phyloP scores from a whole-genome alignment of 352 stramenopile species.

The Pelagophyceae sp. region DNA sequence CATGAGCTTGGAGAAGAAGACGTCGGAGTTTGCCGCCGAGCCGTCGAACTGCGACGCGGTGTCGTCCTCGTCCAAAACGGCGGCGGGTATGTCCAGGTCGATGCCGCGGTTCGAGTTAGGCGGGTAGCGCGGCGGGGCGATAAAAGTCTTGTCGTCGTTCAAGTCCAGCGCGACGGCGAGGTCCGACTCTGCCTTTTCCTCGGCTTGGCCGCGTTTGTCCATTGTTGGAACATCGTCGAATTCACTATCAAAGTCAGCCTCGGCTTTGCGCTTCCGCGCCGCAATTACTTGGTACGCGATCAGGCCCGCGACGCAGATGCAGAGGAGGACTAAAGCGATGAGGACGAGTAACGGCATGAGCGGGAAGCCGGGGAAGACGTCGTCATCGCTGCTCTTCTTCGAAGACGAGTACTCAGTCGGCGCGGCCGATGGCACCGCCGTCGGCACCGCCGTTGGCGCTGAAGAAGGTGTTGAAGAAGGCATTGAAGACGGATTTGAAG shows the following conservation, averaged over 20 bases:
- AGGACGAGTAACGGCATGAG: not conserved
- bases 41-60: not conserved
- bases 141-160: not conserved
- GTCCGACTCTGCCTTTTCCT: not conserved
- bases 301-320: not conserved
- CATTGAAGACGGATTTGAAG: no score
- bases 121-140: no score
- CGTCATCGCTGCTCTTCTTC: not conserved
- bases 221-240: no score
- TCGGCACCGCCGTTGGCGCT: not conserved
- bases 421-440: not conserved
- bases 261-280: not conserved
- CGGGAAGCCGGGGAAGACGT: not conserved
- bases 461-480: no score
- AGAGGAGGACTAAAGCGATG: not conserved
- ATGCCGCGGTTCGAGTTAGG: no score
- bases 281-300: not conserved
- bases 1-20: slow-evolving; percentile 11
- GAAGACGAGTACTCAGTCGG: not conserved
- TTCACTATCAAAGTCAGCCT: no score
- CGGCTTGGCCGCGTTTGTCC: not conserved
- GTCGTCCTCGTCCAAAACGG: not conserved
- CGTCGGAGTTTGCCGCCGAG: not conserved
- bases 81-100: no score
- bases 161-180: not conserved